These are phyloP conservation scores for Hygrocybe punicea DNA, from an alignment of 768 basidiomycete species.

Conservation along the genomic window DNA sequence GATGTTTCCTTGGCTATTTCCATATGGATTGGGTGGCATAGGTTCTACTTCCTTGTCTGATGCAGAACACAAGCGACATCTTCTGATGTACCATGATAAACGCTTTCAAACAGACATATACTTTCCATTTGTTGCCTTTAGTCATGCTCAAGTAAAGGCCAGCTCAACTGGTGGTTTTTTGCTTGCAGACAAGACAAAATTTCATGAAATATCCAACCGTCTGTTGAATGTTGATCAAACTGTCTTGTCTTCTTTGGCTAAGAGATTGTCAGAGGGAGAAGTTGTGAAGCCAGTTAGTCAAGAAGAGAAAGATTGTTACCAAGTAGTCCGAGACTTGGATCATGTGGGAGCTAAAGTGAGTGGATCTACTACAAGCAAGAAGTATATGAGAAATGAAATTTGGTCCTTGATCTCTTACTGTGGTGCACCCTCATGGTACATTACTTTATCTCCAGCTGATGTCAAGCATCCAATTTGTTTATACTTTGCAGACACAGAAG, in stretches of 20 bases:
- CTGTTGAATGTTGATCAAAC: conserved; percentile 21
- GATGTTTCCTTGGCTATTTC: conserved; percentile 37
- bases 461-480: conserved; percentile 30
- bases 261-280: conserved; percentile 24
- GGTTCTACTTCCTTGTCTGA: conserved; percentile 16
- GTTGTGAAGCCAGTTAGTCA: conserved; percentile 24
- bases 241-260: conserved; percentile 18
- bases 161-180: conserved; percentile 27
- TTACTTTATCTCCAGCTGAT: conserved; percentile 32
- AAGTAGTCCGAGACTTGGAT: conserved; percentile 34
- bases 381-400: conserved; percentile 26
- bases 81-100: conserved; percentile 40
- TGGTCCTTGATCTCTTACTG: conserved; percentile 17
- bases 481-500: conserved; percentile 24
- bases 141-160: conserved; percentile 37
- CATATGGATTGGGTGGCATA: conserved; percentile 26
- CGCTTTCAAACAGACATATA: conserved; percentile 35
- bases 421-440: conserved; percentile 27
- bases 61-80: conserved; percentile 19
- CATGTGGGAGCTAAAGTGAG: conserved; percentile 30
- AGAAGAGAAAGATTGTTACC: conserved; percentile 35
- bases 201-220: conserved; percentile 22
- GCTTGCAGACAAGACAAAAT: conserved; percentile 23
- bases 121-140: conserved; percentile 40
- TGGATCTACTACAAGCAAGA: conserved; percentile 26